phyloP scores from a whole-genome alignment of 495 filamentous ascomycete genomes.

The Aspergillus steynii region DNA sequence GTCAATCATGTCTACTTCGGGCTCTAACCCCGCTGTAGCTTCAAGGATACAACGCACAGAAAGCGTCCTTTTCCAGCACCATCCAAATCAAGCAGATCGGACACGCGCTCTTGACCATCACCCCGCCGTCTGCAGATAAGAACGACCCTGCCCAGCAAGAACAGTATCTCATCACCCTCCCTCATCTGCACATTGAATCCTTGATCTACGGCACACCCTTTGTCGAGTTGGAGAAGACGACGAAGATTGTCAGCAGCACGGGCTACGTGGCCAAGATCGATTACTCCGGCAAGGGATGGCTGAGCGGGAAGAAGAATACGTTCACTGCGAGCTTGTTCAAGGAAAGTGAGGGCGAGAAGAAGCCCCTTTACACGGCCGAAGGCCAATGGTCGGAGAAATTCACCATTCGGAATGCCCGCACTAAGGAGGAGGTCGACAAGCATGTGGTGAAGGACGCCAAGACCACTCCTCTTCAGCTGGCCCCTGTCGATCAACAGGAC shows the following conservation, averaged over 20 bases:
- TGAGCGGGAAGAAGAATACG: slow-evolving; percentile 93
- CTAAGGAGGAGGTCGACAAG: slow-evolving; percentile 67
- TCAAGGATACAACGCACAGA: slow-evolving; percentile 97
- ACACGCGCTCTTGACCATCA: slow-evolving; percentile 81
- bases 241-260: slow-evolving; percentile 79
- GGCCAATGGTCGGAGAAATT: slow-evolving; percentile 92
- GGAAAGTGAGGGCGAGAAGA: slow-evolving; percentile 69
- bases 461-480: slow-evolving; percentile 69
- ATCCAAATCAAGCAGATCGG: slow-evolving; percentile 97
- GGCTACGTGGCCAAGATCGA: slow-evolving; percentile 92
- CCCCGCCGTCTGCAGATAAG: slow-evolving; percentile 53
- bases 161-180: slow-evolving; percentile 87
- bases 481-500: slow-evolving; percentile 79
- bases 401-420: slow-evolving; percentile 69
- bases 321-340: slow-evolving; percentile 80
- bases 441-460: slow-evolving; percentile 64
- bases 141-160: slow-evolving; percentile 54
- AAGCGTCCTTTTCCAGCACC: slow-evolving; percentile 87
- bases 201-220: slow-evolving; percentile 89
- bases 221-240: slow-evolving; percentile 81
- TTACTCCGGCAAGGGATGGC: slow-evolving; percentile 89
- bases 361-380: slow-evolving; percentile 79
- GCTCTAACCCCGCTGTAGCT: slow-evolving; percentile 44
- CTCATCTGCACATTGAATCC: slow-evolving; percentile 89
- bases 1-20: background rate